Conservation (phyloP, 2,329 filamentous ascomycete species). For the Raffaelea albimanens region DNA sequence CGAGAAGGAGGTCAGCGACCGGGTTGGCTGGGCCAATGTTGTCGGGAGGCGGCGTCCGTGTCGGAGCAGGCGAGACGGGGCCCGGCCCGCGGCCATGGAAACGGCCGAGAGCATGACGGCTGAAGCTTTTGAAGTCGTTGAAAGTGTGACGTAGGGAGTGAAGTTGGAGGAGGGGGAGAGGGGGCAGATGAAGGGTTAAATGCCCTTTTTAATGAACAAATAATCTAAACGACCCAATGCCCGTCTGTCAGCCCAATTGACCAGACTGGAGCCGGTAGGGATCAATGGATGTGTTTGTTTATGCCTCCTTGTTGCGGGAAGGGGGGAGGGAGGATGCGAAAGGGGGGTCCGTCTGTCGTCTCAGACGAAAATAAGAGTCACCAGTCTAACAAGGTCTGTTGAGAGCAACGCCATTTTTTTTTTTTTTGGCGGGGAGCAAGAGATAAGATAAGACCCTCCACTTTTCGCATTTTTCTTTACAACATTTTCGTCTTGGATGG, state of each 20-base stretch:
- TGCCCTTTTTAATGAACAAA: not conserved
- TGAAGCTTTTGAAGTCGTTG: not conserved
- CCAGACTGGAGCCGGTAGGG: not conserved
- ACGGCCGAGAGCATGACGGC: constrained; percentile 22
- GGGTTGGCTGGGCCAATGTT: constrained; percentile 24
- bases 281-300: not conserved
- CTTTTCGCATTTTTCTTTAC: not conserved
- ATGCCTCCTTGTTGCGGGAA: not conserved
- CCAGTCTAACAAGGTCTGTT: constrained; percentile 1
- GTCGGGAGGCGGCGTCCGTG: constrained; percentile 37
- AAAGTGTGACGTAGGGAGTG: constrained; percentile 3
- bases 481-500: not conserved
- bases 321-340: not conserved
- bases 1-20: constrained; percentile 24
- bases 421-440: constrained; percentile 9
- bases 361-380: constrained; percentile 14
- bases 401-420: not conserved
- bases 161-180: not conserved
- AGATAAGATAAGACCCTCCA: constrained; percentile 11
- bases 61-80: constrained; percentile 45
- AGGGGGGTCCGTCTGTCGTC: no score
- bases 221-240: not conserved
- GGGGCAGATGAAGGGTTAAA: no score
- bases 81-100: constrained; percentile 39
- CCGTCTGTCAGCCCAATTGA: not conserved